Conservation (phyloP, 805 yeast genomes). For the Candida nemodendra region DNA sequence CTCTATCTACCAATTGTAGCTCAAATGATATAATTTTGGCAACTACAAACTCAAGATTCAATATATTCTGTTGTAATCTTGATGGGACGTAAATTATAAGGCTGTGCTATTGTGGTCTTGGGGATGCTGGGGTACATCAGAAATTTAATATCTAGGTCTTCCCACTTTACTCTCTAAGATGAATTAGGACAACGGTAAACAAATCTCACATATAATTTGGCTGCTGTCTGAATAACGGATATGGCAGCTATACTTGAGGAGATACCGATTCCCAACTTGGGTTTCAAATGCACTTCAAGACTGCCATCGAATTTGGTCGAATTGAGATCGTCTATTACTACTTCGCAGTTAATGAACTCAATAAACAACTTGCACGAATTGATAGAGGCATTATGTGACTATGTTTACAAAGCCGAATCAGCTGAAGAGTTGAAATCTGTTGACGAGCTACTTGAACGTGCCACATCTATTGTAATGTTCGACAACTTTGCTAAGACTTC, state of each 20-base stretch:
- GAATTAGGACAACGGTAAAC: too few relatives aligned
- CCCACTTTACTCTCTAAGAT: too few relatives aligned
- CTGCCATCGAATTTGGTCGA: constrained; percentile 16
- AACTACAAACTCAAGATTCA: too few relatives aligned
- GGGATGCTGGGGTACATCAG: too few relatives aligned
- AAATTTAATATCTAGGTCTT: too few relatives aligned
- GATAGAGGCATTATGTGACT: constrained; percentile 23
- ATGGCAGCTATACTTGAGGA: constrained; percentile 8
- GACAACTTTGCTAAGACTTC: not conserved
- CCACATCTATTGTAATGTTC: constrained; percentile 10
- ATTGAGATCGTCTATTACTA: constrained; percentile 16
- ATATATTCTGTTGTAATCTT: too few relatives aligned
- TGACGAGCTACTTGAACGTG: constrained; percentile 11
- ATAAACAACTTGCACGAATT: constrained; percentile 23
- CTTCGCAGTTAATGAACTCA: constrained; percentile 24
- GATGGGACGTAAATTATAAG: too few relatives aligned
- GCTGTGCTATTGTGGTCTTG: too few relatives aligned
- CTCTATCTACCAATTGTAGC: too few relatives aligned
- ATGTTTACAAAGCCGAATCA: not conserved
- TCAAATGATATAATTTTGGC: too few relatives aligned
- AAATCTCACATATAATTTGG: too few relatives aligned
- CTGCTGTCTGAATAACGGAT: not conserved
- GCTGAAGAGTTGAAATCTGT: not conserved
- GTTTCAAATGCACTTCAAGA: not conserved
- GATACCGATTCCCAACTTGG: constrained; percentile 15